Conservation (phyloP, 2,329 filamentous ascomycete species). For the Fusarium lyarnte region DNA sequence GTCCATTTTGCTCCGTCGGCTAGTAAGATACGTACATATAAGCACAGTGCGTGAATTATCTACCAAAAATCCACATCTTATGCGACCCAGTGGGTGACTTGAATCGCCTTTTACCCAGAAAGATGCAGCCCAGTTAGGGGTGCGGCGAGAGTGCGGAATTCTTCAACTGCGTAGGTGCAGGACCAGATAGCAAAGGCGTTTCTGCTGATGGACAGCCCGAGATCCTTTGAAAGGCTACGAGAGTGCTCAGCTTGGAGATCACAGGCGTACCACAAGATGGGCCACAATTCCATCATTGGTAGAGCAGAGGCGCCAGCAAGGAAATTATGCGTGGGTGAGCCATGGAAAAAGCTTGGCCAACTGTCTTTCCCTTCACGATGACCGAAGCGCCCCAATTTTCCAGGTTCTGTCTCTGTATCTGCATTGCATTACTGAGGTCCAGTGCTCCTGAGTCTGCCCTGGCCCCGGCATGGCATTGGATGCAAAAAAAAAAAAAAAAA, state of each 20-base stretch:
- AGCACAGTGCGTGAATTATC: constrained; percentile 33
- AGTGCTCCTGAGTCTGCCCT: background rate
- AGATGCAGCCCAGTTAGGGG: background rate
- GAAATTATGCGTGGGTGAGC: constrained; percentile 20
- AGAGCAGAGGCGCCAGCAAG: constrained; percentile 2
- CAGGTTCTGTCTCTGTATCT: background rate
- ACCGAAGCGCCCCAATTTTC: constrained; percentile 17
- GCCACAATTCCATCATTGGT: background rate
- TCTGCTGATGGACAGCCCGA: background rate
- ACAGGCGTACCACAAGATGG: background rate
- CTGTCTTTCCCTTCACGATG: constrained; percentile 14
- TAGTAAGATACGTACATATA: constrained; percentile 6
- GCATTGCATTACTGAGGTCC: background rate
- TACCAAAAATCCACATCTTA: constrained; percentile 28
- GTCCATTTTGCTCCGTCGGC: constrained; percentile 12
- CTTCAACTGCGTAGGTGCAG: background rate
- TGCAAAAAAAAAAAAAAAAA: background rate
- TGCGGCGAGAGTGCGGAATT: background rate
- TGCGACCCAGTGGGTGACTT: constrained; percentile 32
- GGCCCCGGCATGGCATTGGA: background rate
- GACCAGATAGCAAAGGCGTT: background rate
- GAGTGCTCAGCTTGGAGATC: background rate
- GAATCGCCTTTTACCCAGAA: constrained; percentile 23
- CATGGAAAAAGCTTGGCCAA: constrained; percentile 11
- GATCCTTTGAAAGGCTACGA: background rate